phyloP scores from a whole-genome alignment of 2,329 filamentous ascomycete genomes.

The Botrytis porri region DNA sequence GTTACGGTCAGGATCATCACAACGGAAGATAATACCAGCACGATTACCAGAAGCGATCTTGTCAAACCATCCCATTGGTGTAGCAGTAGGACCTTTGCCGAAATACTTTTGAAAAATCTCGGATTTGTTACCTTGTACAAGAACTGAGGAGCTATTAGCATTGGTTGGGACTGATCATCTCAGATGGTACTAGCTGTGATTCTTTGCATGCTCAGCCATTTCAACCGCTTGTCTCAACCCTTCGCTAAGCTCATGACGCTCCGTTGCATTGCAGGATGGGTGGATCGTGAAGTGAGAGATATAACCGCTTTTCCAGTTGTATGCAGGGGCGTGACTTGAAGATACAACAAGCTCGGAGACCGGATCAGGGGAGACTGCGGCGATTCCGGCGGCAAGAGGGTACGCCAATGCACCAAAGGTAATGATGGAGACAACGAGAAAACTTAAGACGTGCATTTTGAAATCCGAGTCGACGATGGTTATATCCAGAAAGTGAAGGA shows the following conservation, averaged over 20 bases:
- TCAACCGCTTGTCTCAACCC: background rate
- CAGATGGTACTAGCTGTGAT: background rate
- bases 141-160: background rate
- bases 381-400: background rate
- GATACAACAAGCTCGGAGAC: background rate
- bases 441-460: background rate
- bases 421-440: background rate
- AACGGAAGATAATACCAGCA: background rate
- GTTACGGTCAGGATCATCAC: background rate
- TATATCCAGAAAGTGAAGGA: background rate
- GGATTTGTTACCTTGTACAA: background rate
- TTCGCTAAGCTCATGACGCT: conserved; percentile 6
- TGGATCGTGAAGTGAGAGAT: background rate
- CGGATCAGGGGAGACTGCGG: background rate
- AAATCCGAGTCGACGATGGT: background rate
- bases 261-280: background rate
- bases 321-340: background rate
- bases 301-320: background rate
- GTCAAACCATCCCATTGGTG: conserved; percentile 6
- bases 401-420: background rate
- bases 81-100: background rate
- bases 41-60: background rate
- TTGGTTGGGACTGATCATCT: too few relatives aligned
- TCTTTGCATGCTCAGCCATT: background rate
- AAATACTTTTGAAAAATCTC: conserved; percentile 3